Evolutionary conservation across 768 basidiomycete genomes (phyloP).

Genomic region (Clathrus columnatus): DNA sequence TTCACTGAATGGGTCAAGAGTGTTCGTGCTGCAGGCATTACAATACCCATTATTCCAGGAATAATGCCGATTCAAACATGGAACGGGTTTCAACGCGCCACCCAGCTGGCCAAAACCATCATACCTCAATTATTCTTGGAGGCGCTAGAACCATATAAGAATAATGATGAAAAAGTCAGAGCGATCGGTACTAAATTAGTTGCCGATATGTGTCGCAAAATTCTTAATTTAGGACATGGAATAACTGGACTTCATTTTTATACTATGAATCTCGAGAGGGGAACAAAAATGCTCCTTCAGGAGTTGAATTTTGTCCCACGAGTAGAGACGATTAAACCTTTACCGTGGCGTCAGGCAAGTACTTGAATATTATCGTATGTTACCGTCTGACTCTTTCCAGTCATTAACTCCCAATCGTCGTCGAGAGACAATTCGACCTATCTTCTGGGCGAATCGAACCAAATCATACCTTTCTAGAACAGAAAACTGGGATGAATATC

Average conservation of each 20-base stretch:
- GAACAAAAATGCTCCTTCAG: constrained; percentile 89
- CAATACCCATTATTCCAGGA: constrained; percentile 86
- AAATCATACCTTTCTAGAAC: constrained; percentile 94
- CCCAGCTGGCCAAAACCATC: constrained; percentile 63
- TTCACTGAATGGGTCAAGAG: constrained; percentile 88
- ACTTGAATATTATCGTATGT: background rate
- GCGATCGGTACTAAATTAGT: constrained; percentile 91
- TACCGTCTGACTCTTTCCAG: constrained; percentile 29
- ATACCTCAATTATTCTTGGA: constrained; percentile 75
- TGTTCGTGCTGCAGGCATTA: constrained; percentile 78
- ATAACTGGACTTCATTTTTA: constrained; percentile 92
- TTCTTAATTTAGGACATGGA: constrained; percentile 70
- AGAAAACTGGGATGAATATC: constrained; percentile 99
- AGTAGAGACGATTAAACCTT: constrained; percentile 84
- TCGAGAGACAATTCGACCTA: constrained; percentile 88
- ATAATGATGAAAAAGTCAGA: constrained; percentile 87
- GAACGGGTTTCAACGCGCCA: constrained; percentile 87
- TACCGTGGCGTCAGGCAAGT: constrained; percentile 92
- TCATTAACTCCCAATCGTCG: constrained; percentile 89
- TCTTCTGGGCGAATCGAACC: constrained; percentile 97
- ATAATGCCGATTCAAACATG: constrained; percentile 93
- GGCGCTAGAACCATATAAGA: constrained; percentile 77
- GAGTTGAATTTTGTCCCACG: constrained; percentile 84
- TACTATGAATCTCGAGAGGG: constrained; percentile 95
- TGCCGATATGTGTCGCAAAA: constrained; percentile 85